phyloP scores from a whole-genome alignment of 2,329 filamentous ascomycete genomes.

The Dryadomyces sulphureus region DNA sequence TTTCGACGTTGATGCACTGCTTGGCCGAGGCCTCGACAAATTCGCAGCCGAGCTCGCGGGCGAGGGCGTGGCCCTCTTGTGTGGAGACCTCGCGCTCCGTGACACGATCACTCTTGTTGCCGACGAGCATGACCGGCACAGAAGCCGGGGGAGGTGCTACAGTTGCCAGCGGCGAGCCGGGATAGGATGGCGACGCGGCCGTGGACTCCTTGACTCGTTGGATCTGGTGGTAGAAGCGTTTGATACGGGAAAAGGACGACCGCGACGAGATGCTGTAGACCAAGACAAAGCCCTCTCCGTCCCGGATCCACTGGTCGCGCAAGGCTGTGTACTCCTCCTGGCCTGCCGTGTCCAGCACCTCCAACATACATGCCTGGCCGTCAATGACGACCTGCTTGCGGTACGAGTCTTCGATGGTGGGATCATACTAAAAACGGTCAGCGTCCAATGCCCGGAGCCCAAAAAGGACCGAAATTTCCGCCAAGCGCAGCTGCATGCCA shows the following conservation, averaged over 20 bases:
- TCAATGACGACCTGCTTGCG: slow-evolving; percentile 89
- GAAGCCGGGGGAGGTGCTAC: slow-evolving; percentile 45
- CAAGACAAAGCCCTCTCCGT: slow-evolving; percentile 92
- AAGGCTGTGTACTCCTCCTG: slow-evolving; percentile 98
- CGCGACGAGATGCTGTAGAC: slow-evolving; percentile 98
- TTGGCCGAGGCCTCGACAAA: slow-evolving; percentile 96
- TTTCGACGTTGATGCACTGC: slow-evolving; percentile 97
- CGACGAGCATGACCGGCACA: slow-evolving; percentile 93
- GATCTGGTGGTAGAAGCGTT: slow-evolving; percentile 92
- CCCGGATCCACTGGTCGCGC: slow-evolving; percentile 95
- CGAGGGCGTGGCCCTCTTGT: slow-evolving; percentile 84
- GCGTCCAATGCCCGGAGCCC: background rate
- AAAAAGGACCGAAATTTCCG: background rate
- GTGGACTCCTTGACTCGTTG: slow-evolving; percentile 91
- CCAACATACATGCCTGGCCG: slow-evolving; percentile 88
- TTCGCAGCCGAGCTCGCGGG: slow-evolving; percentile 84
- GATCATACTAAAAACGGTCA: slow-evolving; percentile 52
- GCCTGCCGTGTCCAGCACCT: slow-evolving; percentile 91
- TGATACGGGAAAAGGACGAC: slow-evolving; percentile 87
- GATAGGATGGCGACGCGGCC: slow-evolving; percentile 60
- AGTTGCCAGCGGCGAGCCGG: slow-evolving; percentile 55
- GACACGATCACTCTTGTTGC: slow-evolving; percentile 95
- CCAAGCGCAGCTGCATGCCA: background rate
- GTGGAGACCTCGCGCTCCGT: slow-evolving; percentile 94
- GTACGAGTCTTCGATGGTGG: slow-evolving; percentile 79